Evolutionary conservation across 164 flowering plant genomes (phyloP).

Genomic region (Magnolia sinica): DNA sequence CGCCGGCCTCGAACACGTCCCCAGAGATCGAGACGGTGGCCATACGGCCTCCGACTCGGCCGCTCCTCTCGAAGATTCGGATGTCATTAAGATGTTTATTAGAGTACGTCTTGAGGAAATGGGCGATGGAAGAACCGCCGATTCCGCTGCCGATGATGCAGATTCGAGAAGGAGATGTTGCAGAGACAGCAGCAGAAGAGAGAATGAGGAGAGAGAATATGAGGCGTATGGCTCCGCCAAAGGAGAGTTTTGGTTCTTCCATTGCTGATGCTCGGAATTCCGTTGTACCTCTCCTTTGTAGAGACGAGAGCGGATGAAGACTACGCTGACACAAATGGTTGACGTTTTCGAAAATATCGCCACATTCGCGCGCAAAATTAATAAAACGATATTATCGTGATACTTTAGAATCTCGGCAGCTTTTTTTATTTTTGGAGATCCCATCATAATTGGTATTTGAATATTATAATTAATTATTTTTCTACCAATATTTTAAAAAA

Average conservation of each 20-base stretch:
- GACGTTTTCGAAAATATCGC: no score
- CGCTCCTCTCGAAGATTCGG: constrained; percentile 63
- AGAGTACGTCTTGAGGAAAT: constrained; percentile 67
- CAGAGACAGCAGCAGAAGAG: not conserved
- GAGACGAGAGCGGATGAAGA: not conserved
- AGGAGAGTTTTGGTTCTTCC: not conserved
- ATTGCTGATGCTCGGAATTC: not conserved
- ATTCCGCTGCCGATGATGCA: constrained; percentile 93
- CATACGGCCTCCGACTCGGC: constrained; percentile 81
- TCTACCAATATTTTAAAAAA: no score
- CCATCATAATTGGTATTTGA: no score
- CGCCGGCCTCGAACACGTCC: constrained; percentile 91
- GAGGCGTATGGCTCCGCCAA: not conserved
- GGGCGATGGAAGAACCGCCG: constrained; percentile 77
- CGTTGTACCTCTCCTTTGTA: not conserved
- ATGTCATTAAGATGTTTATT: constrained; percentile 22
- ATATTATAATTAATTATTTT: no score
- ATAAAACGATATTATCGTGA: no score
- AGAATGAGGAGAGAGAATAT: not conserved
- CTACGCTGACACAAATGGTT: no score
- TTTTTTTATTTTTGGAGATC: no score
- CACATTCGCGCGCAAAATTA: no score
- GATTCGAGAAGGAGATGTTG: constrained; percentile 15
- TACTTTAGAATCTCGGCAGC: no score
- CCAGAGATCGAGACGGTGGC: constrained; percentile 60